phyloP scores from a whole-genome alignment of 305 asterid genomes.

The Euphrasia arctica region DNA sequence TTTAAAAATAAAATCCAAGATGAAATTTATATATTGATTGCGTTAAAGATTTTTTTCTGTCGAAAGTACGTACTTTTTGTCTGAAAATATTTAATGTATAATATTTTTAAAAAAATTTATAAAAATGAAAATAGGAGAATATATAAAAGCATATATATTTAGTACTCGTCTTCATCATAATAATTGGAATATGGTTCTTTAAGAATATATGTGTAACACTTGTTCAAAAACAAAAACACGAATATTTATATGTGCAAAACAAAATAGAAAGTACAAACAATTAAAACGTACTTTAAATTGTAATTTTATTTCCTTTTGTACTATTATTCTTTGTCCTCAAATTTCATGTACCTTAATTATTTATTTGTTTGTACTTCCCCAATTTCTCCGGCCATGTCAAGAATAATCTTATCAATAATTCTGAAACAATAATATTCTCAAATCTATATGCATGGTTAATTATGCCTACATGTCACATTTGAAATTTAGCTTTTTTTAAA shows the following conservation, averaged over 20 bases:
- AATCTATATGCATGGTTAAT: not conserved
- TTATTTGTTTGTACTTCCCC: slow-evolving; percentile 23
- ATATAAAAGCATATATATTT: not conserved
- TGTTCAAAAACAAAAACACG: not conserved
- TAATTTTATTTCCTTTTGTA: slow-evolving; percentile 7
- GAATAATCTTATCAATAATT: not conserved
- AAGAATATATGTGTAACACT: not conserved
- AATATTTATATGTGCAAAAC: not conserved
- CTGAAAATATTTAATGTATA: too few relatives aligned
- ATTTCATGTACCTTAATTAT: slow-evolving; percentile 19
- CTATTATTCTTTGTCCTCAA: slow-evolving; percentile 12
- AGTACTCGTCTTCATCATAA: not conserved
- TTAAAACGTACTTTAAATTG: not conserved
- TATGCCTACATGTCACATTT: too few relatives aligned
- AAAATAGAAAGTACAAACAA: not conserved
- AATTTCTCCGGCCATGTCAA: not conserved
- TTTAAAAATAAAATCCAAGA: too few relatives aligned
- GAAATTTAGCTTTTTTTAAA: too few relatives aligned
- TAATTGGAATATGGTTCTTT: not conserved
- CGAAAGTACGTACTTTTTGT: too few relatives aligned
- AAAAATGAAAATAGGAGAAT: not conserved
- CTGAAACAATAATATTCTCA: not conserved
- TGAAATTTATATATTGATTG: too few relatives aligned
- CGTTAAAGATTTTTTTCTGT: too few relatives aligned
- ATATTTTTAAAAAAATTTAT: too few relatives aligned